Conservation (phyloP, 176 grass and related monocot genomes). For the barley (Hordeum vulgare) region DNA sequence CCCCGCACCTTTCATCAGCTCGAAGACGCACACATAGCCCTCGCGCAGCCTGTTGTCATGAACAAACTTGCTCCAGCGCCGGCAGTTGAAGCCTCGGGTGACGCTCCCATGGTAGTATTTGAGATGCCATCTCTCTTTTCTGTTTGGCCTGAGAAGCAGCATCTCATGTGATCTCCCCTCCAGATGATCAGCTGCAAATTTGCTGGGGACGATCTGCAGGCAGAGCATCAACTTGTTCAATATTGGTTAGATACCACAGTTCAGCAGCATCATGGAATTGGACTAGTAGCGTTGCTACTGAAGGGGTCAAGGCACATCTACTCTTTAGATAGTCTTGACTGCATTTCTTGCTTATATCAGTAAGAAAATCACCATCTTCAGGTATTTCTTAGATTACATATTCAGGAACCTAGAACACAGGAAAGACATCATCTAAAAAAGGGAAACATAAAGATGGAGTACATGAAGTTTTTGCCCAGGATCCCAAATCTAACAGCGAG, state of each 20-base stretch:
- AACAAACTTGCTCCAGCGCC: constrained; percentile 27
- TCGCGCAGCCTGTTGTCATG: constrained; percentile 4
- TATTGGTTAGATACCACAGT: not conserved
- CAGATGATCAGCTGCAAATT: constrained; percentile 34
- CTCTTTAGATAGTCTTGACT: not conserved
- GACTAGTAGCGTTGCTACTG: not conserved
- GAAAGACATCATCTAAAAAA: no score
- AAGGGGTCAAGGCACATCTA: not conserved
- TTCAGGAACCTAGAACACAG: not conserved
- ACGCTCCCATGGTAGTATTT: not conserved
- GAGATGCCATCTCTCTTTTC: constrained; percentile 11
- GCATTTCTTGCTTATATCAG: not conserved
- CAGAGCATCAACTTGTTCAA: not conserved
- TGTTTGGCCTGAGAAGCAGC: constrained; percentile 16
- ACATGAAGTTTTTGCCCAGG: not conserved
- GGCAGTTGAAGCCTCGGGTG: not conserved
- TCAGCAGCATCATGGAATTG: not conserved
- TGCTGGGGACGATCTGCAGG: constrained; percentile 16
- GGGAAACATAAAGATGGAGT: not conserved
- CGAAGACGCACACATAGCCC: constrained; percentile 24
- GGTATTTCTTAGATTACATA: not conserved
- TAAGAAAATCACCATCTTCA: not conserved
- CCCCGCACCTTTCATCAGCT: constrained; percentile 22
- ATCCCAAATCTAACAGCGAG: not conserved
- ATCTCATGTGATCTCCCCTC: constrained; percentile 7